Conservation (phyloP, 2,329 filamentous ascomycete species). For the Lachnellula cervina region DNA sequence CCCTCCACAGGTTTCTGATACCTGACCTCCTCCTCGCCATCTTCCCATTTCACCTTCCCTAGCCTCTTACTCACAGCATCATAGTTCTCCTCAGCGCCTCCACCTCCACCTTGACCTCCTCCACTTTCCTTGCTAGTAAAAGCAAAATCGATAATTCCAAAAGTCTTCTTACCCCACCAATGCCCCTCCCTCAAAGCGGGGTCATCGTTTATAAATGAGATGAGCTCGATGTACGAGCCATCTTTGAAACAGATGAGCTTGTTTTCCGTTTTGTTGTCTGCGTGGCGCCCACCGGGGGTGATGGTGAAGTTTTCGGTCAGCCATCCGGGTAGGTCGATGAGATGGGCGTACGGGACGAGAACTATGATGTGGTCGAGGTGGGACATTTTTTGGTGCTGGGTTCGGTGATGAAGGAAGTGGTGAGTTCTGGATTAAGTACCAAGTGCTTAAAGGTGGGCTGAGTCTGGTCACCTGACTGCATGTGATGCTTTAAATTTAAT, state of each 20-base stretch:
- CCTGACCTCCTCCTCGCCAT: slow-evolving; percentile 32
- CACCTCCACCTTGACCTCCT: slow-evolving; percentile 12
- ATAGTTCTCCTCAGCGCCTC: slow-evolving; percentile 37
- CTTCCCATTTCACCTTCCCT: slow-evolving; percentile 3
- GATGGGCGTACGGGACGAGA: slow-evolving; percentile 48
- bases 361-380: slow-evolving; percentile 60
- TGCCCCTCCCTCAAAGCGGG: slow-evolving; percentile 39
- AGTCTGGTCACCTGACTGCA: too few species aligned
- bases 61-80: slow-evolving; percentile 12
- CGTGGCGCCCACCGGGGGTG: slow-evolving; percentile 55
- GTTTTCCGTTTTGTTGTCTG: slow-evolving; percentile 57
- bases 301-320: slow-evolving; percentile 52
- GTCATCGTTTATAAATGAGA: slow-evolving; percentile 28
- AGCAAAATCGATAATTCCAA: slow-evolving; percentile 57
- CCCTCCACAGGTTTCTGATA: slow-evolving; percentile 49
- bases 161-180: slow-evolving; percentile 51
- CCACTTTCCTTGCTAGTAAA: slow-evolving; percentile 39
- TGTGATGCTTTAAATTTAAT: too few species aligned
- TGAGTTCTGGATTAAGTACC: too few species aligned
- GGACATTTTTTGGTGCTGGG: not conserved
- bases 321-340: slow-evolving; percentile 44
- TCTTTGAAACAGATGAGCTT: slow-evolving; percentile 58
- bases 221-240: slow-evolving; percentile 58
- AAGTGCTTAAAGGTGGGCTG: too few species aligned
- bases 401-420: not conserved